Percentiles rank a stretch among this genome's conserved stretches.
These are phyloP conservation scores for Apiotrichum sp. DNA, from an alignment of 1,284 basidiomycete genomes.

Conservation along the genomic window DNA sequence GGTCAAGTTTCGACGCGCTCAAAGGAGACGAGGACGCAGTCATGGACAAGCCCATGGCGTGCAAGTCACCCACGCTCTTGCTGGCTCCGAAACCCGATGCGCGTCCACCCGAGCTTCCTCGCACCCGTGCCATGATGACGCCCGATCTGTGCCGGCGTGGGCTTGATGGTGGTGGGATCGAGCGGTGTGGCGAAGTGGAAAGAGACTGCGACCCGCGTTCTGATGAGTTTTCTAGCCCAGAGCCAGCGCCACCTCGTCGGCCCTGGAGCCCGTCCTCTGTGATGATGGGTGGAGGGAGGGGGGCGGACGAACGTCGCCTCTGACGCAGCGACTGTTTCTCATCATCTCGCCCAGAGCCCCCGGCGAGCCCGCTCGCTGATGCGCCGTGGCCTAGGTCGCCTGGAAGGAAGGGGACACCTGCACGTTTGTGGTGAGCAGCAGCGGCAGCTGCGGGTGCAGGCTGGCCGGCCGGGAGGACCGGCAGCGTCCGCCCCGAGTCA, in stretches of 20 bases:
- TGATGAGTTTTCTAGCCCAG: no score
- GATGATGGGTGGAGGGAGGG: not conserved
- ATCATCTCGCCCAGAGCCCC: not conserved
- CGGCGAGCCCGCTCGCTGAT: no score
- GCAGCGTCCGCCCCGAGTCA: not conserved
- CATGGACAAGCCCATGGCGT: constrained; percentile 7
- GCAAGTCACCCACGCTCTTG: constrained; percentile 37
- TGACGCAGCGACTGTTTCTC: not conserved
- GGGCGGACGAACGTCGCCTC: not conserved
- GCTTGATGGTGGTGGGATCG: constrained; percentile 27
- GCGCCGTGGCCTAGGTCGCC: no score
- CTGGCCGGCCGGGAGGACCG: no score
- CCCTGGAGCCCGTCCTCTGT: not conserved
- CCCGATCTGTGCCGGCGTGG: constrained; percentile 38
- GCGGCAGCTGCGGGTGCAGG: no score
- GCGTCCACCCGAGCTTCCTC: constrained; percentile 27
- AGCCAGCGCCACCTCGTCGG: no score
- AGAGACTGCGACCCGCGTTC: not conserved
- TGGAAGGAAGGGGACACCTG: no score
- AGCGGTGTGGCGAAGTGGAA: not conserved
- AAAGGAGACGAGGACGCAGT: not conserved
- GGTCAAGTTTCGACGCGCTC: not conserved
- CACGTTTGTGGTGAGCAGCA: no score
- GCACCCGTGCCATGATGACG: constrained; percentile 31
- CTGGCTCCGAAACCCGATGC: constrained; percentile 18